Evolutionary conservation across 805 yeast species (phyloP).

Genomic region (Pichia eremophila): DNA sequence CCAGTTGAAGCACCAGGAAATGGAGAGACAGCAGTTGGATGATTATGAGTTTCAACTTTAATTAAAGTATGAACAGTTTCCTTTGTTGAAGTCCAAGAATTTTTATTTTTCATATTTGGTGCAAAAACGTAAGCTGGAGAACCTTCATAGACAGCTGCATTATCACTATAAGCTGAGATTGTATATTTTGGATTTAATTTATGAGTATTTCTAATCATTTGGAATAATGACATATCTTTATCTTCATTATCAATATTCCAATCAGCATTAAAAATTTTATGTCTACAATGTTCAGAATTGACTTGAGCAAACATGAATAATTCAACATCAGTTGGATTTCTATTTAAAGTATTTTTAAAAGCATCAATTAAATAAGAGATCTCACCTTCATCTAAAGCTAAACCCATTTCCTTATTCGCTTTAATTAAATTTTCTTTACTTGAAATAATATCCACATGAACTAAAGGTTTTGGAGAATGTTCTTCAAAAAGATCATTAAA

Average conservation of each 20-base stretch:
- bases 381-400: constrained; percentile 93
- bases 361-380: constrained; percentile 80
- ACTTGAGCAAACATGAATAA: constrained; percentile 99
- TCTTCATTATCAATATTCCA: constrained; percentile 88
- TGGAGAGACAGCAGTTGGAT: constrained; percentile 98
- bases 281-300: constrained; percentile 98
- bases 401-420: constrained; percentile 79
- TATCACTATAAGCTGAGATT: constrained; percentile 90
- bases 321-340: constrained; percentile 97
- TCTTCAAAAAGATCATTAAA: constrained; percentile 66
- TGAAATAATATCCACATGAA: constrained; percentile 55
- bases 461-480: constrained; percentile 76
- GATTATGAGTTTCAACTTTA: constrained; percentile 98
- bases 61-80: constrained; percentile 84
- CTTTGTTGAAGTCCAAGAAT: constrained; percentile 62
- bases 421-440: constrained; percentile 49
- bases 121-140: constrained; percentile 67
- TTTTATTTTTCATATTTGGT: constrained; percentile 57
- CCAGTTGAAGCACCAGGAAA: constrained; percentile 99
- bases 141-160: constrained; percentile 93
- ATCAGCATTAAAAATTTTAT: constrained; percentile 95
- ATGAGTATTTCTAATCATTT: constrained; percentile 95
- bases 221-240: constrained; percentile 69
- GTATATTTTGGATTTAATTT: constrained; percentile 70
- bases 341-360: constrained; percentile 61